Percentiles rank a stretch among this genome's conserved stretches.
These are phyloP conservation scores for Umbelopsis isabellina DNA, from an alignment of 192 early-diverging fungal genomes.

Conservation along the genomic window DNA sequence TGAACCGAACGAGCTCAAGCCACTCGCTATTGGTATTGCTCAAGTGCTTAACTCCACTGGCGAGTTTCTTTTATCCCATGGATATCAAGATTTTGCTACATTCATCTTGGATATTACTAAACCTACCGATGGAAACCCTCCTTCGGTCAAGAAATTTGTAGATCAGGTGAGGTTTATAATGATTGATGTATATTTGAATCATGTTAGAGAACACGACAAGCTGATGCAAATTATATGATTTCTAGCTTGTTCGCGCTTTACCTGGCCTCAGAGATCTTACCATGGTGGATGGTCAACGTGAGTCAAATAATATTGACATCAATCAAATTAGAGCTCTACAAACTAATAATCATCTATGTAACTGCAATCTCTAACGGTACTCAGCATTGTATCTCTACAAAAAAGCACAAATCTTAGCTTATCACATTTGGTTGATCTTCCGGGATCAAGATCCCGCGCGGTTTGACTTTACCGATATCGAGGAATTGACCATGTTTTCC, in stretches of 20 bases:
- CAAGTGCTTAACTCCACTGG: slow-evolving; percentile 75
- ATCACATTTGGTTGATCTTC: slow-evolving; percentile 66
- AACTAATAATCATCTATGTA: not conserved
- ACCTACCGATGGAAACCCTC: slow-evolving; percentile 38
- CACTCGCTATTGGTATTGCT: slow-evolving; percentile 66
- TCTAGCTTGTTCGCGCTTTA: slow-evolving; percentile 62
- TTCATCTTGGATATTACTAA: slow-evolving; percentile 72
- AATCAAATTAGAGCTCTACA: not conserved
- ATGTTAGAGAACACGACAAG: not conserved
- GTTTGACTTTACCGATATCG: slow-evolving; percentile 72
- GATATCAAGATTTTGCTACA: slow-evolving; percentile 65
- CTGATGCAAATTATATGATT: not conserved
- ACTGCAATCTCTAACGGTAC: not conserved
- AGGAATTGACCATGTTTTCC: slow-evolving; percentile 68
- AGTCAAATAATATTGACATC: slow-evolving; percentile 22
- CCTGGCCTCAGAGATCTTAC: slow-evolving; percentile 71
- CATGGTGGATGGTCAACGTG: slow-evolving; percentile 47
- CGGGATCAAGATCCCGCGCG: slow-evolving; percentile 45
- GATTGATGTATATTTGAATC: not conserved
- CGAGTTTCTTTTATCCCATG: slow-evolving; percentile 56
- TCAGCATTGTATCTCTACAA: slow-evolving; percentile 71
- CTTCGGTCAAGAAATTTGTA: slow-evolving; percentile 59
- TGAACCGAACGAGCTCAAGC: slow-evolving; percentile 62
- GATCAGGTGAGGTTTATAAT: slow-evolving; percentile 20
- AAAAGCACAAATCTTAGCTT: slow-evolving; percentile 74